Evolutionary conservation across 108 stramenopile species (phyloP).

Genomic region (Fragilariopsis cylindrus): DNA sequence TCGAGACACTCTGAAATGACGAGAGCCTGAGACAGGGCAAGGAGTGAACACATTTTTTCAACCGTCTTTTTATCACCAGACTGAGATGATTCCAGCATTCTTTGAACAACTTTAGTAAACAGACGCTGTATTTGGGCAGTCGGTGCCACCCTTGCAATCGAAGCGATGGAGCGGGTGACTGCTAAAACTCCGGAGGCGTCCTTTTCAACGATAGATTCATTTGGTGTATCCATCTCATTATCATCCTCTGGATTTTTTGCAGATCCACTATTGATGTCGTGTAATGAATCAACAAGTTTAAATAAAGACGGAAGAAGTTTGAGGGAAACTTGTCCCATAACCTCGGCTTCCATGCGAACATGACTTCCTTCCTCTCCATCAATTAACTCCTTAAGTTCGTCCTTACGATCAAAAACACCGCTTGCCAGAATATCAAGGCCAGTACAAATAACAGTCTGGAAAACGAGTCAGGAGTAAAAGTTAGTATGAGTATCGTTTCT

Average conservation of each 20-base stretch:
- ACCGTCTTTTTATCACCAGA: conserved; percentile 37
- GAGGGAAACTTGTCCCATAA: conserved; percentile 43
- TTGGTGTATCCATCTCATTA: conserved; percentile 41
- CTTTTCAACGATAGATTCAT: conserved; percentile 23
- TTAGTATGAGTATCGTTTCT: not conserved
- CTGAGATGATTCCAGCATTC: conserved; percentile 63
- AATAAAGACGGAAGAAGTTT: conserved; percentile 71
- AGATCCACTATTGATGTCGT: conserved; percentile 15
- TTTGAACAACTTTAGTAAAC: conserved; percentile 78
- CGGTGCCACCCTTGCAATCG: conserved; percentile 63
- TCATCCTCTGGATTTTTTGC: conserved; percentile 23
- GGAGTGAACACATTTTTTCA: conserved; percentile 65
- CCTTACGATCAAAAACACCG: conserved; percentile 38
- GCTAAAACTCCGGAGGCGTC: conserved; percentile 44
- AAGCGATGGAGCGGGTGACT: conserved; percentile 66
- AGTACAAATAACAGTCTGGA: conserved; percentile 54
- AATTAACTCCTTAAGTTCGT: conserved; percentile 19
- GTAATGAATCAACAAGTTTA: conserved; percentile 62
- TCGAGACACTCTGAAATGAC: conserved; percentile 69
- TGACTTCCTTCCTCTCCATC: conserved; percentile 38
- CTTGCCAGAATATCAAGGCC: conserved; percentile 51
- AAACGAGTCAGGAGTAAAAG: not conserved
- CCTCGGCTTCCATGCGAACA: conserved; percentile 9
- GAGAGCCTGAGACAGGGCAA: conserved; percentile 68
- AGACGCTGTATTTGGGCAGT: conserved; percentile 55